phyloP scores from a whole-genome alignment of 352 stramenopile species.

The Globisporangium middletonii region DNA sequence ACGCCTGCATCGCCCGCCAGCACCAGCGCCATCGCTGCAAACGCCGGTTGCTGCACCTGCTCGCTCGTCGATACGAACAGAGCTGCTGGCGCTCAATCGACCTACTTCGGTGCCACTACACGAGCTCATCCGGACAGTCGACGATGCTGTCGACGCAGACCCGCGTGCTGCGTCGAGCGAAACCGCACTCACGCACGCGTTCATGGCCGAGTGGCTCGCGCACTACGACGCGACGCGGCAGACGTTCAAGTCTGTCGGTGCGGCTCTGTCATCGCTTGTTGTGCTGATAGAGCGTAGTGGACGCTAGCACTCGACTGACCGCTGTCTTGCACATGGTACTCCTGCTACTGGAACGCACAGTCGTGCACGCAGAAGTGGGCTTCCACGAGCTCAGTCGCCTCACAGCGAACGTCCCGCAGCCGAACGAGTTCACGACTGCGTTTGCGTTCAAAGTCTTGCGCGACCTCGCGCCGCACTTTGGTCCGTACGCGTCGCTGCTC shows the following conservation, averaged over 20 bases:
- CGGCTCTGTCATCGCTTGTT: not conserved
- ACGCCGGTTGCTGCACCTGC: too few relatives aligned
- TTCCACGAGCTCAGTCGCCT: conserved; percentile 58
- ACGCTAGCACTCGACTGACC: too few relatives aligned
- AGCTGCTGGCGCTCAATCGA: not conserved
- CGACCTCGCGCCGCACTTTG: conserved; percentile 56
- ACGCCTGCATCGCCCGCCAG: not conserved
- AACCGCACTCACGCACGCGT: conserved; percentile 41
- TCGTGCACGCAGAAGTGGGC: conserved; percentile 52
- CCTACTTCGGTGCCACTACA: conserved; percentile 27
- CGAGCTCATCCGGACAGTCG: conserved; percentile 43
- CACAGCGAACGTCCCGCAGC: conserved; percentile 41
- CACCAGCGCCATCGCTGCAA: too few relatives aligned
- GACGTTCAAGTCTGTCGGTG: conserved; percentile 65
- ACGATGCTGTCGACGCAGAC: conserved; percentile 44
- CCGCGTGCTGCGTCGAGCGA: conserved; percentile 50
- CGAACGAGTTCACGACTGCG: conserved; percentile 54
- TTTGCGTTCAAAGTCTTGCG: conserved; percentile 52
- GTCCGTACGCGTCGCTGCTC: conserved; percentile 38
- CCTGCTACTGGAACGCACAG: conserved; percentile 14
- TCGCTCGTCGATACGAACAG: too few relatives aligned
- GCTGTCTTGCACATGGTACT: not conserved
- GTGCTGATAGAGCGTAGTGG: too few relatives aligned
- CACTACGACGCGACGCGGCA: conserved; percentile 43
- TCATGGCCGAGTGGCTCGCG: conserved; percentile 56